Conservation (phyloP, 371 early-diverging fungal species). For the Umbelopsis sp. region DNA sequence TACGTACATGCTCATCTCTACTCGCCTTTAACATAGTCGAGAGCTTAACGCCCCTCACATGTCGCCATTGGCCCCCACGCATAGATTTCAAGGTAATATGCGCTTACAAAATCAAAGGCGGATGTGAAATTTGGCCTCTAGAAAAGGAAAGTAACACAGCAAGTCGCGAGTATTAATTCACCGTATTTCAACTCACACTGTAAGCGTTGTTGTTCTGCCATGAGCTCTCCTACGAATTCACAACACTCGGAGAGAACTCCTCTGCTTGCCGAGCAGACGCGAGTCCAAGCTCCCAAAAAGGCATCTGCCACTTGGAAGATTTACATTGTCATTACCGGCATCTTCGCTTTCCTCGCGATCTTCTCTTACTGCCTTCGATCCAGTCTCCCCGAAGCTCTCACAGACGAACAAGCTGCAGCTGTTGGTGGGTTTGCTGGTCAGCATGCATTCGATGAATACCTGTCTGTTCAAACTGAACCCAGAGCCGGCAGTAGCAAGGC, state of each 20-base stretch:
- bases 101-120: background rate
- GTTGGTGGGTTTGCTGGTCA: conserved; percentile 49
- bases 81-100: background rate
- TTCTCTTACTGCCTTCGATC: conserved; percentile 21
- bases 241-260: background rate
- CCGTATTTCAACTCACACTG: too few relatives aligned
- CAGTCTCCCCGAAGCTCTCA: conserved; percentile 48
- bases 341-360: background rate
- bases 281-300: background rate
- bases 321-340: background rate
- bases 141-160: background rate
- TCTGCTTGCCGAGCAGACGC: background rate
- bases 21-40: too few relatives aligned
- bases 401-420: conserved; percentile 43
- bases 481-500: conserved; percentile 60
- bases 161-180: too few relatives aligned
- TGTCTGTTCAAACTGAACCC: conserved; percentile 54
- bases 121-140: background rate
- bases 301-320: background rate
- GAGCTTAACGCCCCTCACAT: too few relatives aligned
- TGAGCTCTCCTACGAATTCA: too few relatives aligned
- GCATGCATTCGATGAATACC: conserved; percentile 56
- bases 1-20: too few relatives aligned
- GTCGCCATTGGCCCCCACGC: too few relatives aligned
- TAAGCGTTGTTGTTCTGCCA: too few relatives aligned